Evolutionary conservation across 2,329 filamentous ascomycete species (phyloP), one percentile per base, ranked within the genome.

Genomic region (Aspergillus nomiae): DNA sequence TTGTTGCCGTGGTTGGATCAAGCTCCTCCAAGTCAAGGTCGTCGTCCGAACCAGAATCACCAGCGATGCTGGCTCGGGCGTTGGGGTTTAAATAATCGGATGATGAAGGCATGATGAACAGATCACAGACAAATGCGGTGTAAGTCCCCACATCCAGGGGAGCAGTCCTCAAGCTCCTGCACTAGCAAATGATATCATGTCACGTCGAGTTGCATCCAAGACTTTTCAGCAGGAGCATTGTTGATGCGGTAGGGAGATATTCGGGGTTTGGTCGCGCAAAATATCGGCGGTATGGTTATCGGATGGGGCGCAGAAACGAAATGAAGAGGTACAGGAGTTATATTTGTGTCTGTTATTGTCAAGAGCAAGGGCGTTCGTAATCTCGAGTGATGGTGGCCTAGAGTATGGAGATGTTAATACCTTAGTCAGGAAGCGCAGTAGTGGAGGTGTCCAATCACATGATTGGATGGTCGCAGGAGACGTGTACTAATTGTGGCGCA

Each of bases 11-110:
- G 43, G 72, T 71, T n/a, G 79, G 78, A 62, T 82, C 80, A 32
- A 82, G 74, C 69, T 82, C 80, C 63, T 82, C 78, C 43, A 82
- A 70, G 63, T 82, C 78, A 53, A 82, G 74, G 63, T 82, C 80
- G 63, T 78, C 74, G 59, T 80, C 79, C 36, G 78, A 79, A 30
- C 74, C 78, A 10, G 76, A 76, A 51, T 76, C 73, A 61, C 67
- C 71, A 54, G 70, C 65, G 43, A 76, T 72, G 60, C 77, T 76
- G 57, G 72, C 61, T 28, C 71, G 69, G 48, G 73, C 71, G 58
- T 72, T 67, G 51, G 75, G 70, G 46, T 76, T 75, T 56, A 74
- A 62, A 61, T 80, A 80, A 28, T 78, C 75, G 62, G 73, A 69
- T 24, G 76, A 75, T 38, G 73, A 73, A 65, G 75, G 72, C 78